Conservation (phyloP, 2,329 filamentous ascomycete species). For the Botrytis hyacinthi region DNA sequence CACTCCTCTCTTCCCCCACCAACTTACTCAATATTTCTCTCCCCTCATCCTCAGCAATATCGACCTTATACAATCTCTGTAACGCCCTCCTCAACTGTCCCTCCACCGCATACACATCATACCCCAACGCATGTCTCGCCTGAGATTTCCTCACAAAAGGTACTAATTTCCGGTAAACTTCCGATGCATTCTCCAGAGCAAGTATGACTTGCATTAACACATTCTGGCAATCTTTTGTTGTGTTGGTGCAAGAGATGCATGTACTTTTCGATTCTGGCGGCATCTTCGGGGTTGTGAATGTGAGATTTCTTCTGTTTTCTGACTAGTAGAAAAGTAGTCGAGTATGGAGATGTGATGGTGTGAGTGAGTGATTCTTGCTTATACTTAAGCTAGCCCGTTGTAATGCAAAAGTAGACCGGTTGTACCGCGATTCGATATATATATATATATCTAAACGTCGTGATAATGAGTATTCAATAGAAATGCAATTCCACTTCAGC, state of each 20-base stretch:
- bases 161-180: slow-evolving; percentile 8
- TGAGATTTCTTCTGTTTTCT: background rate
- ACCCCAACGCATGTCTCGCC: slow-evolving; percentile 5
- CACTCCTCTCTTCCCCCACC: background rate
- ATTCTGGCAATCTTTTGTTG: background rate
- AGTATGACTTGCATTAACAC: background rate
- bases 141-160: slow-evolving; percentile 6
- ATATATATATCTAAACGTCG: background rate
- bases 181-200: background rate
- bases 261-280: slow-evolving; percentile 3
- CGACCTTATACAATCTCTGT: background rate
- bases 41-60: background rate
- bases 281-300: background rate
- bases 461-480: background rate
- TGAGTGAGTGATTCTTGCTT: background rate
- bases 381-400: background rate
- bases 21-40: too few relatives aligned
- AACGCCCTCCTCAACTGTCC: background rate
- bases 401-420: background rate
- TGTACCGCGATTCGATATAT: background rate
- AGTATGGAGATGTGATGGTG: background rate
- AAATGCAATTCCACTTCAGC: background rate
- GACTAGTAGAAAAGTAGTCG: background rate
- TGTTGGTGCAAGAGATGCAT: background rate
- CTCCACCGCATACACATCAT: background rate